phyloP scores from a whole-genome alignment of 208 protist genomes.

The Polymyxa betae region DNA sequence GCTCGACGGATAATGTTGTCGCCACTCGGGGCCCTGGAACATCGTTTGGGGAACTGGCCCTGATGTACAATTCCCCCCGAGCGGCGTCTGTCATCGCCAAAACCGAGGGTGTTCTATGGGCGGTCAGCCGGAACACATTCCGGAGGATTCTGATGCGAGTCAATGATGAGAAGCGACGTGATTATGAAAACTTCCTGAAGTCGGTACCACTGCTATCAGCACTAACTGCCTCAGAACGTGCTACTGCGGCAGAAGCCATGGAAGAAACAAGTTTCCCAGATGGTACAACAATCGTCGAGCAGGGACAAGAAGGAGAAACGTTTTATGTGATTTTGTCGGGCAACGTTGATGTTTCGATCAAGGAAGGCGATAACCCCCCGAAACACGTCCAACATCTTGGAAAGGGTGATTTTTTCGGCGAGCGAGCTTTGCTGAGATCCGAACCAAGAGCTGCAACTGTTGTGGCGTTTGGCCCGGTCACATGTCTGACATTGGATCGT shows the following conservation, averaged over 20 bases:
- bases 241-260: neutral
- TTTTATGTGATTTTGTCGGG: slow-evolving; percentile 42
- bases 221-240: neutral
- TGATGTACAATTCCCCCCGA: slow-evolving; percentile 55
- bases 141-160: slow-evolving; percentile 30
- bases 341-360: slow-evolving; percentile 2
- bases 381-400: neutral
- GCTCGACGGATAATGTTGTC: slow-evolving; percentile 33
- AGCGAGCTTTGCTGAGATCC: neutral
- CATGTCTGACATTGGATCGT: neutral
- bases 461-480: neutral
- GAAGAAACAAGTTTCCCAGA: slow-evolving; percentile 1
- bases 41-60: slow-evolving; percentile 53
- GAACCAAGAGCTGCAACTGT: slow-evolving; percentile 44
- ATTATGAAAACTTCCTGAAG: slow-evolving; percentile 25
- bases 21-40: neutral
- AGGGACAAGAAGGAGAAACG: slow-evolving; percentile 27
- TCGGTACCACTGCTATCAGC: neutral
- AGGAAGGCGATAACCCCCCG: neutral
- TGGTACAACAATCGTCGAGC: neutral
- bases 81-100: neutral
- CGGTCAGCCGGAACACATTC: neutral
- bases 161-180: slow-evolving; percentile 11
- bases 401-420: slow-evolving; percentile 12
- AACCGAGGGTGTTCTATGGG: neutral